Percentiles rank a stretch among this genome's conserved stretches.
Evolutionary conservation across 2,329 filamentous ascomycete species (phyloP).

Genomic region (Botrytis byssoidea): DNA sequence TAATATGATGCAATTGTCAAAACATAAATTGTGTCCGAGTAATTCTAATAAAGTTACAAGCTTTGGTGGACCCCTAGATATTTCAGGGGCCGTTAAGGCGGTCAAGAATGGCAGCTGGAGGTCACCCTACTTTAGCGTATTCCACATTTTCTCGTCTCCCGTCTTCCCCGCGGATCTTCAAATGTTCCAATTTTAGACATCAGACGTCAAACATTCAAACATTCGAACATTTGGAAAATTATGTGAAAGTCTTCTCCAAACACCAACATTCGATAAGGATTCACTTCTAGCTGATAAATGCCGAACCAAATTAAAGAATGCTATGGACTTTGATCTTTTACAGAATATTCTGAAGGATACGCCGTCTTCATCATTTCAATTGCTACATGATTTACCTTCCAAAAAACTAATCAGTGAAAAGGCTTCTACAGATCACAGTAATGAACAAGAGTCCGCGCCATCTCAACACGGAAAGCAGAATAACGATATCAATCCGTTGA

Average conservation of each 20-base stretch:
- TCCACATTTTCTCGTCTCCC: not conserved
- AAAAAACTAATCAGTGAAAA: slow-evolving; percentile 1
- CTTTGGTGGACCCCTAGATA: not conserved
- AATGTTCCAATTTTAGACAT: not conserved
- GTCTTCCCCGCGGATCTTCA: not conserved
- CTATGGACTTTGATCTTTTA: slow-evolving; percentile 29
- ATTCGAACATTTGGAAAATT: not conserved
- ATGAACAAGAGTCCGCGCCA: not conserved
- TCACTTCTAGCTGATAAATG: not conserved
- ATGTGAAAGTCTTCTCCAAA: not conserved
- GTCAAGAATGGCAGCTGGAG: slow-evolving; percentile 3
- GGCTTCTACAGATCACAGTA: not conserved
- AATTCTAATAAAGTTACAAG: not conserved
- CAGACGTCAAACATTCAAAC: not conserved
- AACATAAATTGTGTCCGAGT: not conserved
- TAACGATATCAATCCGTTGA: not conserved
- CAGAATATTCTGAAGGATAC: slow-evolving; percentile 21
- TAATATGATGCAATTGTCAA: not conserved
- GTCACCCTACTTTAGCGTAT: not conserved
- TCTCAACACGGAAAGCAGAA: not conserved
- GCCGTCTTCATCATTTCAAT: slow-evolving; percentile 9
- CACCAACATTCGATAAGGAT: not conserved
- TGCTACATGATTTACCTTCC: slow-evolving; percentile 31
- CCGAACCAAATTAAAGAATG: not conserved
- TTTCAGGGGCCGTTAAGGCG: not conserved